Base-by-base conservation (phyloP, 768 basidiomycete species). In the Kwoniella dejecticola region DNA sequence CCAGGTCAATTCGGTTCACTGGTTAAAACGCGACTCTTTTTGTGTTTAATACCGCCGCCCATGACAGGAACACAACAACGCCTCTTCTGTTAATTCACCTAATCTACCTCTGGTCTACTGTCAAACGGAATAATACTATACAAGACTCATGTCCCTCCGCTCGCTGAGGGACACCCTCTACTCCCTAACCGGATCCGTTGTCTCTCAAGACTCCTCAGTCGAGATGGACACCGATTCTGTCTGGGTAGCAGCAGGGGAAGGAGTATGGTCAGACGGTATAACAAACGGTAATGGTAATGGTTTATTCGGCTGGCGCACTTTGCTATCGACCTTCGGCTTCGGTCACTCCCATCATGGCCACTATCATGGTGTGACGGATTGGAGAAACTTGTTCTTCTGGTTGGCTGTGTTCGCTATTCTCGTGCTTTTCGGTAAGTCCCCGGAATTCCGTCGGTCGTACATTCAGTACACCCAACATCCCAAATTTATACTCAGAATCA, bases 381-480 rank as follows among this genome's bases (percentile, higher is more conserved):
- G 69, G 41, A 67, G 64, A 57, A 62, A 68, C 23, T 30, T 70
- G 47, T 62, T 73, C 26, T 73, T 73, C 48, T 76, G 77, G 77
- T 57, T 69, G 13, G 63, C 69, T 6, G 64, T 71, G 4, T 42
- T 71, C 3, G 55, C 60, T 21, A 60, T 71, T 12, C 41, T 73
- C 38, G 33, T 69, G 23, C 31, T 72, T 15, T 56, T 74, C 33
- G 75, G 75, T 77, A 47, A 53, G 75, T 69, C 26, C 6, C 13
- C 10, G 4, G 27, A 24, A 7, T 15, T 23, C 13, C 24, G 7
- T 47, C 46, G 21, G 24, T 26, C 15, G 19, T 13, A 8, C 46
- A 23, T n/a, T n/a, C n/a, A n/a, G n/a, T n/a, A n/a, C n/a, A n/a
- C n/a, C n/a, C n/a, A n/a, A n/a, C n/a, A n/a, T n/a, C n/a, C n/a